Evolutionary conservation across 495 filamentous ascomycete genomes (phyloP).

Genomic region (Cetradonia linearis): DNA sequence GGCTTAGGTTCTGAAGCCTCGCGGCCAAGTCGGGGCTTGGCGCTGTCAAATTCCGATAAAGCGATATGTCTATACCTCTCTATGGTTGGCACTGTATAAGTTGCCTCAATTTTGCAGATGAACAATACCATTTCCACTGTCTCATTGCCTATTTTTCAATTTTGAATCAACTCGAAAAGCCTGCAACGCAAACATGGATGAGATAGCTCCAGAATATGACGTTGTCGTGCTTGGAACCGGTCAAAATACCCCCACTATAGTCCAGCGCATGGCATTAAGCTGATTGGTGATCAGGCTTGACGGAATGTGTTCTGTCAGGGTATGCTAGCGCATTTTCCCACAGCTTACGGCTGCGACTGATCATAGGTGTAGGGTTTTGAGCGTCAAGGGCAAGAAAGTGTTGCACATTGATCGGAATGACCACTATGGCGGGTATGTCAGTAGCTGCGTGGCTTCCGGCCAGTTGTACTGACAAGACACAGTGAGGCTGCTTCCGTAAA

Average conservation of each 20-base stretch:
- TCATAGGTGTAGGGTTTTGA: constrained; percentile 58
- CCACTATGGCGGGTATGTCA: constrained; percentile 89
- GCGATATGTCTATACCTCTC: constrained; percentile 3
- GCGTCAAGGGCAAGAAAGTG: constrained; percentile 98
- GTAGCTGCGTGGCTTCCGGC: constrained; percentile 20
- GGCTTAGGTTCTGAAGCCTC: not conserved
- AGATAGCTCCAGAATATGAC: constrained; percentile 95
- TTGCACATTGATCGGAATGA: constrained; percentile 98
- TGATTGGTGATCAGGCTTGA: constrained; percentile 60
- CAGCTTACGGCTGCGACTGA: constrained; percentile 7
- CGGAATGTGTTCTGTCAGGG: constrained; percentile 97
- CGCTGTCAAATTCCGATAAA: constrained; percentile 8
- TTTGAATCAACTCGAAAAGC: not conserved
- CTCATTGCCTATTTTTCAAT: not conserved
- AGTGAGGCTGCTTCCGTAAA: constrained; percentile 92
- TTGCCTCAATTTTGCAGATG: not conserved
- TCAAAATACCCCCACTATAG: constrained; percentile 43
- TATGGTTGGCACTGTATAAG: not conserved
- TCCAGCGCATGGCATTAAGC: constrained; percentile 23
- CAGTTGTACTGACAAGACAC: constrained; percentile 27
- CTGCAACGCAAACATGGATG: constrained; percentile 59
- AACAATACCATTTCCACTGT: not conserved
- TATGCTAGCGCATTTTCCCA: constrained; percentile 31
- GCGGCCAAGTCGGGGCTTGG: constrained; percentile 7
- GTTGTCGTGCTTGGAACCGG: constrained; percentile 96